Evolutionary conservation across 441 rosid species (phyloP), one percentile per base, ranked within the genome.

Genomic region (Isatis lusitanica): DNA sequence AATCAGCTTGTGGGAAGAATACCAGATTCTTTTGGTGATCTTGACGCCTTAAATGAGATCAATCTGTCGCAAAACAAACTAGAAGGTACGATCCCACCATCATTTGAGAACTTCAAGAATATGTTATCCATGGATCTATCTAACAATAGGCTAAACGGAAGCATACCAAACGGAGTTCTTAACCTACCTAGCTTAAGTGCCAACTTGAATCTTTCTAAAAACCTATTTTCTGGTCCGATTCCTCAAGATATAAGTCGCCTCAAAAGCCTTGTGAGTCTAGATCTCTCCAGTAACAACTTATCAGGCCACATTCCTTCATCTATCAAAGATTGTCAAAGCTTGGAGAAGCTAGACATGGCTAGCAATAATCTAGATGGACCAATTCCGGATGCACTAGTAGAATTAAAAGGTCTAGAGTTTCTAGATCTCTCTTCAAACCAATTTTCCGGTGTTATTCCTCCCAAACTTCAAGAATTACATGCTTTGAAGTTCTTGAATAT

Each of bases 361-460:
- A 53, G 60, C 5, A 87, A 87, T 65, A 8, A 44, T 21, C 59
- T 87, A 9, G 65, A 70, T 2, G 89, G 89, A 1, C 70, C 67
- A 16, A 78, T 85, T 47, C 86, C 89, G n/a, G 66, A 36, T 8
- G 15, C 47, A 4, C 13, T 85, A 33, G 83, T 76, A 21, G 84
- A 84, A 30, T 9, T 82, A 42, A 85, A 70, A 67, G 84, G 82
- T 42, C 64, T 87, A 50, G 84, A 79, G 77, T 71, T 56, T 30
- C 70, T 87, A 6, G 89, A 85, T 68, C 78, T 87, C 46, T 87
- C 92, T 0, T 68, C 80, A 36, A 85, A 85, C 71, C 65, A 77
- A 42, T 50, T 87, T 17, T 85, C 85, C 7, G 88, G 87, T 44
- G 15, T 52, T 28, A 84, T 87, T 68, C 89, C 92, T 63, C 5